A percentile compares a stretch with the other conserved stretches of the same genome.
Conservation (phyloP, 2,329 filamentous ascomycete genomes). For the Pseudogymnoascus sp. region DNA sequence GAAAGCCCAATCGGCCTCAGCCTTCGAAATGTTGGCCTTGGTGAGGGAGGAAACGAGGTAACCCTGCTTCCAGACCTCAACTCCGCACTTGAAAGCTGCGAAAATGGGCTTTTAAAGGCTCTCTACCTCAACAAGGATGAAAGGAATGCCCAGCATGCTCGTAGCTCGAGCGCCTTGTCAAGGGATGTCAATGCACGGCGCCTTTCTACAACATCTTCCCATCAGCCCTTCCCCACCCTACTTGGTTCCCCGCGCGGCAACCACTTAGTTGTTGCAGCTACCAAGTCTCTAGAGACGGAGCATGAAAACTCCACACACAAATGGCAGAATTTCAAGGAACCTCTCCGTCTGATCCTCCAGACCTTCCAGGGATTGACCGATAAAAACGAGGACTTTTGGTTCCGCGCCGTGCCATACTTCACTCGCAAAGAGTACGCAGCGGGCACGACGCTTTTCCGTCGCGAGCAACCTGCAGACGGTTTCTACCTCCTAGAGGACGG, state of each 20-base stretch:
- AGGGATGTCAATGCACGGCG: conserved; percentile 40
- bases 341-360: conserved; percentile 83
- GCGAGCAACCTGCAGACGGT: conserved; percentile 68
- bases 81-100: conserved; percentile 85
- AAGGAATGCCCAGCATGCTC: conserved; percentile 30
- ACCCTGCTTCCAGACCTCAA: conserved; percentile 84
- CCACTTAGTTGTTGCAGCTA: conserved; percentile 72
- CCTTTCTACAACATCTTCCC: conserved; percentile 32
- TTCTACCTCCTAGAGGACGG: conserved; percentile 91
- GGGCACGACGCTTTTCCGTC: conserved; percentile 68
- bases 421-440: conserved; percentile 56
- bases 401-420: conserved; percentile 71
- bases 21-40: conserved; percentile 77
- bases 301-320: conserved; percentile 34
- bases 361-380: conserved; percentile 86
- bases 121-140: conserved; percentile 66
- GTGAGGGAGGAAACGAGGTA: conserved; percentile 64
- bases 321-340: conserved; percentile 85
- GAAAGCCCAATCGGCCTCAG: conserved; percentile 69
- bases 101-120: conserved; percentile 84
- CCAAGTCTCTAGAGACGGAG: conserved; percentile 63
- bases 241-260: conserved; percentile 73
- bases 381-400: conserved; percentile 95
- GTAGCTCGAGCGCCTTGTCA: conserved; percentile 9
- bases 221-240: conserved; percentile 30